These are phyloP conservation scores for Trichoderma lentiforme DNA, from an alignment of 2,329 filamentous ascomycete genomes.

Conservation along the genomic window DNA sequence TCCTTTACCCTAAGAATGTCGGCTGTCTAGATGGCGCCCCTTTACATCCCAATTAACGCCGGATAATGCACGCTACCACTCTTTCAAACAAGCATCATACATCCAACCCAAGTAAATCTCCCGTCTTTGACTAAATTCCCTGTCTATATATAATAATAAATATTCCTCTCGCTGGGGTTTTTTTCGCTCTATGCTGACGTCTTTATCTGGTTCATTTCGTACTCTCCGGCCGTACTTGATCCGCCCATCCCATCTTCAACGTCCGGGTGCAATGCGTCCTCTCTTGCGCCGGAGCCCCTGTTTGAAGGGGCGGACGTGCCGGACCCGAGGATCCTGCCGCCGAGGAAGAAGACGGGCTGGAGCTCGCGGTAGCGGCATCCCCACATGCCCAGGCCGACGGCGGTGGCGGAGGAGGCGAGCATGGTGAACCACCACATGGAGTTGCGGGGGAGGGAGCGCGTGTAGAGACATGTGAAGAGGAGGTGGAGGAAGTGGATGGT, in stretches of 20 bases:
- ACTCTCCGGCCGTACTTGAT: conserved; percentile 47
- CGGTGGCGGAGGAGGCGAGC: conserved; percentile 43
- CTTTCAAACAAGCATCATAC: background rate
- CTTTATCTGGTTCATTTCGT: conserved; percentile 62
- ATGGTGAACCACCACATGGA: conserved; percentile 80
- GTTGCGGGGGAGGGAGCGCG: conserved; percentile 70
- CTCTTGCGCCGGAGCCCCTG: conserved; percentile 24
- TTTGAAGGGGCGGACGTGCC: conserved; percentile 23
- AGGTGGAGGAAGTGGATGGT: conserved; percentile 85
- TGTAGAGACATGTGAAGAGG: conserved; percentile 73
- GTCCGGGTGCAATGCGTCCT: conserved; percentile 24
- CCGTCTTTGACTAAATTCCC: background rate
- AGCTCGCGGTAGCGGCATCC: conserved; percentile 88
- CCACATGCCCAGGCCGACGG: conserved; percentile 72
- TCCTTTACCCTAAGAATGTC: background rate
- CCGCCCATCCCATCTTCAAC: conserved; percentile 42
- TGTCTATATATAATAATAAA: background rate
- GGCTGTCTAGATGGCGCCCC: background rate
- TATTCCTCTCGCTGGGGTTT: background rate
- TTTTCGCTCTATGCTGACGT: conserved; percentile 6
- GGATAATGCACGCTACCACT: conserved; percentile 13
- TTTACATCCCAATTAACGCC: conserved; percentile 7
- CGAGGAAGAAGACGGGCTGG: conserved; percentile 82
- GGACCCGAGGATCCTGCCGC: conserved; percentile 41
- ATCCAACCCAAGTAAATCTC: background rate